Base-by-base conservation (phyloP, 306 rosid genomes). In the Phaseolus lunatus region DNA sequence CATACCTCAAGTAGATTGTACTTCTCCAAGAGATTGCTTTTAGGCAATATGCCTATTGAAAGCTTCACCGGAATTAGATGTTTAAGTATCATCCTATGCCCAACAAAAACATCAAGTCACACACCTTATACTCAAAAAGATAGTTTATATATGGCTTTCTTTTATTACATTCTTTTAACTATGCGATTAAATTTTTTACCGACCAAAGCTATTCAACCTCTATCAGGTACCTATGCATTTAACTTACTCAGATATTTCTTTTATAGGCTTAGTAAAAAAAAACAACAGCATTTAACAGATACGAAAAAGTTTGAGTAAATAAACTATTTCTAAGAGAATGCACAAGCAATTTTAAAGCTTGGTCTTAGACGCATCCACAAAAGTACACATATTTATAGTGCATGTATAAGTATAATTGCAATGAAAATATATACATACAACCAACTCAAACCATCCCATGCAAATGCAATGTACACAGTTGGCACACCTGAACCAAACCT, bases 61-160 rank as follows among this genome's bases (percentile, higher is more conserved):
- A 96, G 97, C 96, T 96, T 92, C 83, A 91, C 98, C 14, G 99
- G 99, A 83, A 95, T 88, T 65, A 95, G 91, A 88, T 90, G 90
- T 76, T 95, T 95, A 37, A 95, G 88, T 79, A 95, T 92, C 99
- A 90, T 86, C 95, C 99, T 95, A 50, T 31, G 65, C 68, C 69
- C 81, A 66, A 76, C n/a, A 52, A 86, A 57, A 71, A 23, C 58
- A 59, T 18, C 52, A 50, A 84, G 86, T 47, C 3, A 66, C 4
- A 79, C 15, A 72, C 78, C 26, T 27, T 41, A 10, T 16, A 22
- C 44, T 45, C 65, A 63, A 18, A 33, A 62, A 12, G 49, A 73
- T 44, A 52, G 44, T 61, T 39, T 44, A 57, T 48, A 37, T 0
- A 61, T 18, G 75, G 53, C 29, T 66, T 80, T 67, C 65, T 80